phyloP scores from a whole-genome alignment of 163 green algal species.

The Chlamydomonas reinhardtii region DNA sequence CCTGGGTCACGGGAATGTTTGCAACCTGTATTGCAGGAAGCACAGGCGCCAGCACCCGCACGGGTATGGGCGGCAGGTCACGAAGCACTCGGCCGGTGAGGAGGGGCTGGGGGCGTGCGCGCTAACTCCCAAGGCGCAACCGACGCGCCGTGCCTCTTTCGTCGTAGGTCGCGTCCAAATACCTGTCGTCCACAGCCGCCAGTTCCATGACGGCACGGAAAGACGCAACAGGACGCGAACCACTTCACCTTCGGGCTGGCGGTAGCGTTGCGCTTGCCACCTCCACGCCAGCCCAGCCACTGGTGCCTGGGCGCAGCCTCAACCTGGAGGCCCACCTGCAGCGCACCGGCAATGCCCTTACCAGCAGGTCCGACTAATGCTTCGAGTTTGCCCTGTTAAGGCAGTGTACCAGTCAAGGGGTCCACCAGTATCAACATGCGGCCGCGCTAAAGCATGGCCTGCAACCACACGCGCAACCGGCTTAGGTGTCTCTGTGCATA shows the following conservation, averaged over 20 bases:
- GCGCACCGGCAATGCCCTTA: neutral
- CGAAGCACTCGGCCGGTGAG: neutral
- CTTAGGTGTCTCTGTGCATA: too few species aligned
- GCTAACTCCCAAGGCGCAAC: too few species aligned
- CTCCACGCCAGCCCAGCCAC: neutral
- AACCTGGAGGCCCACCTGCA: neutral
- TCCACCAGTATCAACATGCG: too few species aligned
- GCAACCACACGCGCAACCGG: too few species aligned
- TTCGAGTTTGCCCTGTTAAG: too few species aligned
- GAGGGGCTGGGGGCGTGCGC: too few species aligned
- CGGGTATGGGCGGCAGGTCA: neutral
- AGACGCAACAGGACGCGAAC: neutral
- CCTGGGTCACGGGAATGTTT: too few species aligned
- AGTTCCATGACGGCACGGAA: neutral
- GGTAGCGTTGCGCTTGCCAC: constrained; percentile 3
- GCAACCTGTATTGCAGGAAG: neutral
- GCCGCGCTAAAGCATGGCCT: too few species aligned
- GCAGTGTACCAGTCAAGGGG: too few species aligned
- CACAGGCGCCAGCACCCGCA: neutral
- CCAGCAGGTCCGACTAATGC: neutral
- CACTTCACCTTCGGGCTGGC: neutral
- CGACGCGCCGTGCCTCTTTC: too few species aligned
- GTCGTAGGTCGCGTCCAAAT: too few species aligned
- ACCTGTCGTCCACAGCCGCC: too few species aligned
- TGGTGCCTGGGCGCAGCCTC: constrained; percentile 16